These are phyloP conservation scores for Calycina herbarum DNA, from an alignment of 2,329 filamentous ascomycete species.

Conservation along the genomic window DNA sequence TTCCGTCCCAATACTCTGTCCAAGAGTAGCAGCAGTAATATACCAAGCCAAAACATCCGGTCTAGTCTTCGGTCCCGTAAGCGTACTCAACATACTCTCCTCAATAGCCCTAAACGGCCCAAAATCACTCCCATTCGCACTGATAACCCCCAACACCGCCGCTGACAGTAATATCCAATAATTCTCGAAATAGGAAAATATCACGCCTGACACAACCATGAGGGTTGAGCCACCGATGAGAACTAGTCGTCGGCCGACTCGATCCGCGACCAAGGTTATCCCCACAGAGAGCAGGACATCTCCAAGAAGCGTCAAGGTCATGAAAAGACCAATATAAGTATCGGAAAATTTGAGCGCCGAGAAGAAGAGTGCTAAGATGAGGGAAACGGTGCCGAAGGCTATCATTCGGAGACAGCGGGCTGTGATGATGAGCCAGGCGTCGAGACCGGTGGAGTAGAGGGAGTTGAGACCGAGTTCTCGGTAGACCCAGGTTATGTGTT, in stretches of 20 bases:
- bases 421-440: slow-evolving; percentile 57
- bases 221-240: slow-evolving; percentile 53
- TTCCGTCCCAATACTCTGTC: slow-evolving; percentile 59
- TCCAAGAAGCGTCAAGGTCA: slow-evolving; percentile 61
- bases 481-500: slow-evolving; percentile 30
- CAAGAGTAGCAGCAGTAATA: slow-evolving; percentile 55
- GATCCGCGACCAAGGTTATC: slow-evolving; percentile 59
- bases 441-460: slow-evolving; percentile 44
- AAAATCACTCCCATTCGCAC: slow-evolving; percentile 60
- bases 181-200: slow-evolving; percentile 52
- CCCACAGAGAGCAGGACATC: slow-evolving; percentile 58
- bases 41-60: slow-evolving; percentile 63
- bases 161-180: slow-evolving; percentile 60
- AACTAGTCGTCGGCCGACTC: slow-evolving; percentile 51
- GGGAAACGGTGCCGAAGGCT: slow-evolving; percentile 58
- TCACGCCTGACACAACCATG: slow-evolving; percentile 55
- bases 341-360: slow-evolving; percentile 50
- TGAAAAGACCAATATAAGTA: slow-evolving; percentile 59
- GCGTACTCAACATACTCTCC: slow-evolving; percentile 56
- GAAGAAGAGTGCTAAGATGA: slow-evolving; percentile 58
- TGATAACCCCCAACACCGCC: slow-evolving; percentile 60
- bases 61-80: slow-evolving; percentile 47
- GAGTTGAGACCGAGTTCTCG: slow-evolving; percentile 46
- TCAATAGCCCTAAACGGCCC: slow-evolving; percentile 62
- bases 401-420: slow-evolving; percentile 60